phyloP scores from a whole-genome alignment of 1,284 basidiomycete genomes.

The Somion occarium region DNA sequence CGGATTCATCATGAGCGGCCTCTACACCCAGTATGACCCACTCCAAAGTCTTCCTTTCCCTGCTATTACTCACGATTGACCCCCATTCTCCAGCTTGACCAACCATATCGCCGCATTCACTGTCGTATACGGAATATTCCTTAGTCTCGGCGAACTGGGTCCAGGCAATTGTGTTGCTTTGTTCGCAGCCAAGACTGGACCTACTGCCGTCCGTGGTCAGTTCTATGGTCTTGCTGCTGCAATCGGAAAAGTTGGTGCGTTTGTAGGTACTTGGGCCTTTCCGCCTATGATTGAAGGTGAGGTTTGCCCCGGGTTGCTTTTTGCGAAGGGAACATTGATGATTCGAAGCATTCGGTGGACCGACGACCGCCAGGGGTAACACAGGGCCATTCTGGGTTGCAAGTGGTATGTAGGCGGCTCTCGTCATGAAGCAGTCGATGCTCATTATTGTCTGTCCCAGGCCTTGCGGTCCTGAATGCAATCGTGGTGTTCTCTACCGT shows the following conservation, averaged over 20 bases:
- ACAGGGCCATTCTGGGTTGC: constrained; percentile 82
- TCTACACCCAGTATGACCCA: constrained; percentile 42
- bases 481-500: constrained; percentile 73
- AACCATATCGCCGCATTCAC: constrained; percentile 75
- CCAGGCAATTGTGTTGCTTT: constrained; percentile 81
- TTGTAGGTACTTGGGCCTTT: constrained; percentile 66
- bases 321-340: no score
- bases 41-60: no score
- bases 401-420: constrained; percentile 65
- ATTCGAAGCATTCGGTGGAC: constrained; percentile 54
- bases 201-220: constrained; percentile 83
- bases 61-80: no score
- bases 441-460: neutral
- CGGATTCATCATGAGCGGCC: constrained; percentile 83
- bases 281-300: constrained; percentile 59
- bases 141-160: constrained; percentile 79
- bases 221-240: constrained; percentile 86
- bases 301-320: no score
- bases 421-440: constrained; percentile 64
- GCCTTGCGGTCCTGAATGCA: constrained; percentile 75
- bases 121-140: constrained; percentile 87
- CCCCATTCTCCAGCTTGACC: constrained; percentile 31
- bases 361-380: constrained; percentile 46
- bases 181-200: constrained; percentile 77
- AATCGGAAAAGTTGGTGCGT: constrained; percentile 84